A percentile compares a stretch with the other conserved stretches of the same genome.
These are phyloP conservation scores for Lathyrus aphaca DNA, from an alignment of 306 rosid species.

Conservation along the genomic window DNA sequence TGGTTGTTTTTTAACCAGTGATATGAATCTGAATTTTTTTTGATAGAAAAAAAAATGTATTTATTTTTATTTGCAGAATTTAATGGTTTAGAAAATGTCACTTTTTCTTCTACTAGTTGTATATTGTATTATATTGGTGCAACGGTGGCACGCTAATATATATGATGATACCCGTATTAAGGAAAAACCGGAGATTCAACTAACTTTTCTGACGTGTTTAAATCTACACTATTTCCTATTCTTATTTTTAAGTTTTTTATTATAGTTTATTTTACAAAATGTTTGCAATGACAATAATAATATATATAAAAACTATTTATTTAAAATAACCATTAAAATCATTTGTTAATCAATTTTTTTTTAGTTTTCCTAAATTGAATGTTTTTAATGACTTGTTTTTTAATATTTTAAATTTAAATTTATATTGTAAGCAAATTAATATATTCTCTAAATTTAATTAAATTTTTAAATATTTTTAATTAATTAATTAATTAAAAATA, in stretches of 20 bases:
- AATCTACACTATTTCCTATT: slow-evolving; percentile 37
- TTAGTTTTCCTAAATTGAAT: too few species aligned
- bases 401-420: too few species aligned
- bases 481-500: too few species aligned
- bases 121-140: slow-evolving; percentile 39
- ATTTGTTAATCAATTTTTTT: too few species aligned
- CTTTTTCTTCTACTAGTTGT: slow-evolving; percentile 7
- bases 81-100: slow-evolving; percentile 41
- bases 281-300: background rate
- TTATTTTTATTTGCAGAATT: slow-evolving; percentile 28
- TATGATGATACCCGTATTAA: slow-evolving; percentile 41
- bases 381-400: too few species aligned
- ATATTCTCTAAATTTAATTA: too few species aligned
- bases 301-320: too few species aligned
- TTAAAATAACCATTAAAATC: too few species aligned
- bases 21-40: slow-evolving; percentile 41
- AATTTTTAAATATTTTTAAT: too few species aligned
- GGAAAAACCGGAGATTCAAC: slow-evolving; percentile 44
- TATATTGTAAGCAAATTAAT: too few species aligned
- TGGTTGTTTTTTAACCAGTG: slow-evolving; percentile 44
- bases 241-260: background rate
- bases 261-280: slow-evolving; percentile 2
- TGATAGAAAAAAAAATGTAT: background rate
- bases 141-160: slow-evolving; percentile 28
- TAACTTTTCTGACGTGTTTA: slow-evolving; percentile 29